Base-by-base conservation (phyloP, 768 basidiomycete species). In the Lactarius pseudohatsudake region DNA sequence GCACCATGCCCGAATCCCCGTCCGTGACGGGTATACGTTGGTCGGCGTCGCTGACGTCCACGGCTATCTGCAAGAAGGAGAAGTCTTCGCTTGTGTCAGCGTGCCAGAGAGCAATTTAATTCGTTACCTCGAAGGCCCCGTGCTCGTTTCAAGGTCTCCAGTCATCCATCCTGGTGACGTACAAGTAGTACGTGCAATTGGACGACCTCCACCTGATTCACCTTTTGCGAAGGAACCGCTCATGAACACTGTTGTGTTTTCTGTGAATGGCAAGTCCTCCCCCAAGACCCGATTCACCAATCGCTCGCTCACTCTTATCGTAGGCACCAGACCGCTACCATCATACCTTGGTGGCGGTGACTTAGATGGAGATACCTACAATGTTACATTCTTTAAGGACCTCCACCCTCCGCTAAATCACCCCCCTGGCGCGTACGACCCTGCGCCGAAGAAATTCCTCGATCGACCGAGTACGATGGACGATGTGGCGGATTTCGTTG, bases 21-120 rank as follows among this genome's bases (percentile, higher is more conserved):
- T 92, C 16, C 84, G 83, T 1, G 77, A 78, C 5, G 85, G 82
- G 2, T 88, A 83, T 79, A 91, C 87, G 0, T 74, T 92, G 1
- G 90, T 90, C 4, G 90, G 90, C 0, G 83, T 91, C 8, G 88
- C 88, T 0, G 90, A 92, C 72, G 79, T 86, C 1, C 85, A 87
- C 66, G 73, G 75, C 1, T 83, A 79, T 64, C 79, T 91, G 5
- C 38, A 78, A 40, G 81, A 81, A 63, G 80, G 80, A 1, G 77
- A 90, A 68, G 81, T 91, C 22, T 92, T 88, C 71, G 86, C 82
- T 1, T 88, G 84, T 68, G 76, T 86, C 54, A 81, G 81, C 60
- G 77, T 77, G 16, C 71, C 76, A 0, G 77, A 83, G 32, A 78
- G 79, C 18, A 64, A 70, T 20, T 64, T 64, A 16, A 67, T 75